Base-by-base conservation (phyloP, 768 basidiomycete species). In the Polyporus arcularius region DNA sequence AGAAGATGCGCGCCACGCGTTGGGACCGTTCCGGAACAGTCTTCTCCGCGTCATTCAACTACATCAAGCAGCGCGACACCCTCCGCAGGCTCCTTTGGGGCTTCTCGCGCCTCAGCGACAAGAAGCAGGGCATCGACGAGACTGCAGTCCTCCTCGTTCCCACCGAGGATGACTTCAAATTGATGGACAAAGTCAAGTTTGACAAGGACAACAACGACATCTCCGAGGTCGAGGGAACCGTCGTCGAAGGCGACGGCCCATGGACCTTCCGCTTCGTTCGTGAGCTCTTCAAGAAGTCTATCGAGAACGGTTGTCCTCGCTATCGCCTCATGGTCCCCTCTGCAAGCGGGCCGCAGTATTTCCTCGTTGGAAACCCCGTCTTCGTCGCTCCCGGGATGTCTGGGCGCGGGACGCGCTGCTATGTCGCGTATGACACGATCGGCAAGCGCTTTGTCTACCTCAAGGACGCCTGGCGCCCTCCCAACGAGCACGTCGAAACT, bases 401-500 rank as follows among this genome's bases (percentile, higher is more conserved):
- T 9, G 55, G 60, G 14, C 60, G 60, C 32, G 60, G 49, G 16
- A 61, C 55, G 11, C 55, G 55, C 14, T 53, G 65, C 31, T 65
- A 60, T 32, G 47, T 62, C 28, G 65, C 61, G 4, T 48, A 30
- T 50, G 58, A 65, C 53, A 16, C 57, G 26, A 12, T 4, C 21
- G 15, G 18, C 15, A 42, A 53, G 28, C 38, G 48, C 14, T 54
- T 65, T 11, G 58, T 45, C n/a, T 65, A 60, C 46, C 38, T 62
- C 38, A 62, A 62, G 52, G 61, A 62, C 16, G 46, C 56, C 16
- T 62, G 61, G 61, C 55, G 61, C 4, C 26, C 39, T 5, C 10
- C 40, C 28, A 48, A 62, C 40, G 51, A 57, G 39, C 14, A 32
- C 31, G 45, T 53, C 16, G 52, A 40, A 11, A 42, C 28, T 4